Conservation (phyloP, 2,329 filamentous ascomycete genomes). For the Trichoderma arundinaceum region DNA sequence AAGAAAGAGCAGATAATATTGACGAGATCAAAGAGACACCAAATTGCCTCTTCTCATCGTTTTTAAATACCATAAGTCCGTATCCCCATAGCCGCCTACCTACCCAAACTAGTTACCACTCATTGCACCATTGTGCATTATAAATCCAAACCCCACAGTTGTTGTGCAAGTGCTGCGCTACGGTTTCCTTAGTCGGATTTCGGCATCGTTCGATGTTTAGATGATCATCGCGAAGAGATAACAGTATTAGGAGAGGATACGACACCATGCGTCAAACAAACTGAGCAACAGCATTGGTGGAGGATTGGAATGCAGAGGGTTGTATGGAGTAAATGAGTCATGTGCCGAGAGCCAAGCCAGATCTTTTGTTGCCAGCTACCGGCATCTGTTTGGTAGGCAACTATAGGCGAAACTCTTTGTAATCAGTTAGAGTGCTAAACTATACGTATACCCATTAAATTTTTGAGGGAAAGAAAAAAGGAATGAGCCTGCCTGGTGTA, state of each 20-base stretch:
- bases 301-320: background rate
- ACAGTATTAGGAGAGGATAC: background rate
- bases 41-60: background rate
- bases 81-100: too few species aligned
- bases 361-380: background rate
- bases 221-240: background rate
- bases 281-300: background rate
- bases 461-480: too few species aligned
- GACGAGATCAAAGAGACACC: background rate
- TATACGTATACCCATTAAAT: too few species aligned
- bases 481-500: too few species aligned
- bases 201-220: background rate
- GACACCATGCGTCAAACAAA: too few species aligned
- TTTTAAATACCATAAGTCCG: background rate
- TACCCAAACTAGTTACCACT: background rate
- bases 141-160: slow-evolving; percentile 16
- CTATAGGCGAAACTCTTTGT: background rate
- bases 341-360: too few species aligned
- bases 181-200: background rate
- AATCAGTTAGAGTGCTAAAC: background rate
- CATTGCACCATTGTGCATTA: slow-evolving; percentile 22
- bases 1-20: background rate
- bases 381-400: background rate
- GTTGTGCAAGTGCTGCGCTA: background rate
- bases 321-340: too few species aligned